These are phyloP conservation scores for Naganishia albida DNA, from an alignment of 1,284 basidiomycete genomes.

Conservation along the genomic window DNA sequence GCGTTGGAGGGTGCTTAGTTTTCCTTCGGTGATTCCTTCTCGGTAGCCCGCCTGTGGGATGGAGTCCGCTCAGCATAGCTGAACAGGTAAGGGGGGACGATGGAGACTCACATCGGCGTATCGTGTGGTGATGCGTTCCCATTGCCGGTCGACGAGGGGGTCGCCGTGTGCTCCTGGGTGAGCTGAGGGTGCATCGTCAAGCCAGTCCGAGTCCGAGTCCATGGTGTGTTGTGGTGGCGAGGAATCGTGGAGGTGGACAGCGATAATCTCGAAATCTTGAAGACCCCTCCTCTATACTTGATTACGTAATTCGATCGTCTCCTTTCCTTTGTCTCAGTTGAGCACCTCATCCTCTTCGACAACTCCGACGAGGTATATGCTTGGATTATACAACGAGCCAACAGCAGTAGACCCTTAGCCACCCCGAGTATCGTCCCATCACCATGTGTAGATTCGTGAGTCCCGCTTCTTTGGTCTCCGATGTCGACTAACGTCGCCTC, in stretches of 20 bases:
- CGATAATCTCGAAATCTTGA: not conserved
- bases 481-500: not conserved
- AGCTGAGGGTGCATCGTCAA: constrained; percentile 36
- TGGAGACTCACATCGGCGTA: constrained; percentile 50
- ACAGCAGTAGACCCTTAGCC: too few species aligned
- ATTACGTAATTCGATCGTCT: constrained; percentile 18
- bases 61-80: not conserved
- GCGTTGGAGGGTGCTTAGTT: constrained; percentile 56
- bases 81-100: not conserved
- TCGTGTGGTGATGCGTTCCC: constrained; percentile 44
- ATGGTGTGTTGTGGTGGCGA: not conserved
- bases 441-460: constrained; percentile 80
- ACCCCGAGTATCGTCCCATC: too few species aligned
- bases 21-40: constrained; percentile 60
- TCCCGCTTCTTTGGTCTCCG: not conserved
- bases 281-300: not conserved
- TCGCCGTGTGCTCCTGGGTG: constrained; percentile 41
- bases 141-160: constrained; percentile 50
- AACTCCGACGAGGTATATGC: not conserved
- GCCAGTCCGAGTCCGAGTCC: constrained; percentile 48
- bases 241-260: not conserved
- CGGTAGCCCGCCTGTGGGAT: constrained; percentile 58
- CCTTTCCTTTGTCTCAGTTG: constrained; percentile 11
- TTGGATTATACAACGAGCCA: too few species aligned
- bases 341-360: constrained; percentile 1